Evolutionary conservation across 2,329 filamentous ascomycete species (phyloP).

Genomic region (Rhinocladiella mackenziei): DNA sequence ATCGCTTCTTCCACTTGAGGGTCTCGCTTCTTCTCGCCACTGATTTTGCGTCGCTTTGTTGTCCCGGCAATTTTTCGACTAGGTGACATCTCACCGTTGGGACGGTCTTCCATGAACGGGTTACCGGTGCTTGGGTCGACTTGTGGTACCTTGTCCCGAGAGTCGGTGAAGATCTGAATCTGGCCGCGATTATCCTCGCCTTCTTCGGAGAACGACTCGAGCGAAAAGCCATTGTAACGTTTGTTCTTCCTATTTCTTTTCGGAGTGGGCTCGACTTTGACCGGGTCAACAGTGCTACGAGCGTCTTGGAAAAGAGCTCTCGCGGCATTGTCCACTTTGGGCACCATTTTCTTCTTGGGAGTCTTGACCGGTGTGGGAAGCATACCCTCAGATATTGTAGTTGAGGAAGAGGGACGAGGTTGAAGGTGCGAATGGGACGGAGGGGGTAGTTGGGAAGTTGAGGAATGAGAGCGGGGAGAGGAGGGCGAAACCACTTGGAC

Average conservation of each 20-base stretch:
- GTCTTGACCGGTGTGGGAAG: constrained; percentile 61
- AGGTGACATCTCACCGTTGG: constrained; percentile 33
- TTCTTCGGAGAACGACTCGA: constrained; percentile 42
- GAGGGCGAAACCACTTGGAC: constrained; percentile 26
- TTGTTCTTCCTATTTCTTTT: constrained; percentile 46
- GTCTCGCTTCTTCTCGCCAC: constrained; percentile 28
- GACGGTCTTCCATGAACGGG: constrained; percentile 48
- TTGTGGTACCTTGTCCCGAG: constrained; percentile 57
- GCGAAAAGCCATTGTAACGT: constrained; percentile 44
- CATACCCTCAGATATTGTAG: constrained; percentile 43
- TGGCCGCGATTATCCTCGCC: constrained; percentile 30
- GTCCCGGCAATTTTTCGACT: constrained; percentile 30
- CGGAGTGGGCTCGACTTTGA: constrained; percentile 48
- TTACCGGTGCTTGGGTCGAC: constrained; percentile 51
- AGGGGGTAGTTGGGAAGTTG: constrained; percentile 26
- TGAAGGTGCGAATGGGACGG: constrained; percentile 29
- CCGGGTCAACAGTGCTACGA: constrained; percentile 32
- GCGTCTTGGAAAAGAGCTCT: constrained; percentile 52
- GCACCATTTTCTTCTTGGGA: constrained; percentile 52
- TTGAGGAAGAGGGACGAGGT: constrained; percentile 28
- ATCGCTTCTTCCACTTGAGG: constrained; percentile 49
- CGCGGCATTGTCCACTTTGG: constrained; percentile 47
- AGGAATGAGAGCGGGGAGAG: constrained; percentile 24
- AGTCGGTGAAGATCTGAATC: constrained; percentile 61
- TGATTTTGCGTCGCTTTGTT: constrained; percentile 39